phyloP scores from a whole-genome alignment of 495 filamentous ascomycete species.

The Penicillium paradoxum region DNA sequence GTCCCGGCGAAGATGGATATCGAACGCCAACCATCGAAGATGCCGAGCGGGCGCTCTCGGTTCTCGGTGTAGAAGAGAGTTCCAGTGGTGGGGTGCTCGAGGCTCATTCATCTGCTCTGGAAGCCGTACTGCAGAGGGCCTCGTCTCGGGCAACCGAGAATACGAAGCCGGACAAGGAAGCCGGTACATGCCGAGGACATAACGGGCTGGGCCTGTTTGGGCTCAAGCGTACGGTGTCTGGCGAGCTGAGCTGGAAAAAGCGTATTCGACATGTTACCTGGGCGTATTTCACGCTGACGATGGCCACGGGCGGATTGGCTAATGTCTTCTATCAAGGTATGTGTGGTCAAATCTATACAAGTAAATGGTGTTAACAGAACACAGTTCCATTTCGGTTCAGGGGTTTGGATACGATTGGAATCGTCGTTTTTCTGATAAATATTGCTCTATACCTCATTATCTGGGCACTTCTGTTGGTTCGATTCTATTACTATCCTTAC shows the following conservation, averaged over 20 bases:
- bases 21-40: constrained; percentile 49
- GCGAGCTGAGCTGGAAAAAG: constrained; percentile 39
- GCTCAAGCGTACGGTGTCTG: constrained; percentile 5
- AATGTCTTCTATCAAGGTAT: constrained; percentile 70
- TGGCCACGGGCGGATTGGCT: constrained; percentile 81
- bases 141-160: constrained; percentile 18
- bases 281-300: constrained; percentile 71
- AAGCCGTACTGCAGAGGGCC: constrained; percentile 21
- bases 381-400: constrained; percentile 64
- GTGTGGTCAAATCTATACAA: not conserved
- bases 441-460: constrained; percentile 67
- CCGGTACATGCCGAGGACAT: constrained; percentile 1
- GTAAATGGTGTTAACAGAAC: constrained; percentile 1
- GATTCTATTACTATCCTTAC: constrained; percentile 67
- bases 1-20: constrained; percentile 44
- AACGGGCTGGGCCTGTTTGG: constrained; percentile 6
- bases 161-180: constrained; percentile 2
- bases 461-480: constrained; percentile 57
- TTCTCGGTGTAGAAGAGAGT: constrained; percentile 5
- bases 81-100: constrained; percentile 16
- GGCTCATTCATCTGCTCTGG: constrained; percentile 34
- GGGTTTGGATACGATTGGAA: constrained; percentile 67
- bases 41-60: constrained; percentile 28
- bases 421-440: constrained; percentile 72
- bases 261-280: constrained; percentile 53